A percentile compares a stretch with the other conserved stretches of the same genome.
phyloP scores from a whole-genome alignment of 805 yeast species.

The Barnettozyma californica region DNA sequence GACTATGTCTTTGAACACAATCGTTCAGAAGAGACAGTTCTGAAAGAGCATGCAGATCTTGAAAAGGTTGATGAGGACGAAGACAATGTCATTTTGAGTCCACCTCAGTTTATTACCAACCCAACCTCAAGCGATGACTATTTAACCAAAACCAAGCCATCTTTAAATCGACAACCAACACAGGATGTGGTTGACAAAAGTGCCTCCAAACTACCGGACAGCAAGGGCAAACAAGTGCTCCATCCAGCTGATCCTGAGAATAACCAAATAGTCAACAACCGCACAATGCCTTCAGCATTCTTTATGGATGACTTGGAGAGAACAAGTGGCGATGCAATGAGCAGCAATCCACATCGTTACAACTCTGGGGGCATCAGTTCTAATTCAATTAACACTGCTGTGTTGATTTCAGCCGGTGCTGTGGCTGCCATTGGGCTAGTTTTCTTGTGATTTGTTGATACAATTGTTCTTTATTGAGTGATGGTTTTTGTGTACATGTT shows the following conservation, averaged over 20 bases:
- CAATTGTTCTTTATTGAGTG: too few relatives aligned
- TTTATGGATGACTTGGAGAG: not conserved
- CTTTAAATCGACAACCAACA: not conserved
- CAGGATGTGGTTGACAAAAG: not conserved
- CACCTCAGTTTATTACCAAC: not conserved
- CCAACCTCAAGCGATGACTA: not conserved
- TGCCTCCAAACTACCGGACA: not conserved
- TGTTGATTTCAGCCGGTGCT: not conserved
- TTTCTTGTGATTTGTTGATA: not conserved
- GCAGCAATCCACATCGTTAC: not conserved
- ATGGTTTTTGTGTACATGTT: too few relatives aligned
- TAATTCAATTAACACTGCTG: not conserved
- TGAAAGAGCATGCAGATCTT: slow-evolving; percentile 1
- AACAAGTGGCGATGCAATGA: not conserved
- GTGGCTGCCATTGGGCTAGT: not conserved
- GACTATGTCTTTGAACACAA: slow-evolving; percentile 8
- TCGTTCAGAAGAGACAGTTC: not conserved
- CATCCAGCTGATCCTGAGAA: not conserved
- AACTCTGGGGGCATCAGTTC: not conserved
- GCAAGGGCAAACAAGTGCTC: not conserved
- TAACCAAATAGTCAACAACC: not conserved
- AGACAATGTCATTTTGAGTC: not conserved
- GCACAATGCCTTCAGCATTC: not conserved
- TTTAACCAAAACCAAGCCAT: too few relatives aligned
- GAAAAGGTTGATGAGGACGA: slow-evolving; percentile 3